These are phyloP conservation scores for Phytopythium chamaehyphon DNA, from an alignment of 352 stramenopile species.

Conservation along the genomic window DNA sequence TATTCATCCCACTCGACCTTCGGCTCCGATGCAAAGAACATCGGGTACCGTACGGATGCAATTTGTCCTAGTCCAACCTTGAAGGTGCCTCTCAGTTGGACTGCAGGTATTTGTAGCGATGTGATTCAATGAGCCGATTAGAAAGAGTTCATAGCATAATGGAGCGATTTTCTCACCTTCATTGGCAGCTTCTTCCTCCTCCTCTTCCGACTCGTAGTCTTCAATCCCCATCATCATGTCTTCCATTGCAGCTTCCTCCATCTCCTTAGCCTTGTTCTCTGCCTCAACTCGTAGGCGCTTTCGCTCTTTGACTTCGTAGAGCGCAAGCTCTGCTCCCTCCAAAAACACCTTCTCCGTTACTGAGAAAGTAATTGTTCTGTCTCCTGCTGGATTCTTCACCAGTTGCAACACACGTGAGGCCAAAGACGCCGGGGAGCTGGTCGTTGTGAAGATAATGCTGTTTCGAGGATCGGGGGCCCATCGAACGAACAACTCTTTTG, in stretches of 20 bases:
- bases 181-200: conserved; percentile 69
- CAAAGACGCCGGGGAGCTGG: conserved; percentile 56
- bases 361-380: conserved; percentile 53
- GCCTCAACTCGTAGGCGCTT: conserved; percentile 78
- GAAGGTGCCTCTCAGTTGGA: conserved; percentile 81
- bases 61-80: conserved; percentile 85
- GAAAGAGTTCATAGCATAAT: too few species aligned
- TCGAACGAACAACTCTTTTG: conserved; percentile 82
- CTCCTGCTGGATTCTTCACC: conserved; percentile 36
- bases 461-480: conserved; percentile 75
- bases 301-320: conserved; percentile 84
- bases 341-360: conserved; percentile 73
- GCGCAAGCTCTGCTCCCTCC: conserved; percentile 80
- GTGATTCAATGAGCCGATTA: too few species aligned
- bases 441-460: conserved; percentile 82
- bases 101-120: conserved; percentile 10
- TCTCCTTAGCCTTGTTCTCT: conserved; percentile 86
- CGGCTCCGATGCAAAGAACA: conserved; percentile 84
- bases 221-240: conserved; percentile 91
- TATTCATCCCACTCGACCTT: conserved; percentile 91
- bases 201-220: conserved; percentile 83
- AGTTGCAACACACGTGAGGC: conserved; percentile 63
- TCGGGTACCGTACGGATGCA: conserved; percentile 76
- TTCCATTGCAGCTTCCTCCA: conserved; percentile 87
- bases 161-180: conserved; percentile 27